Conservation (phyloP, 2,329 filamentous ascomycete genomes). For the Monosporascus cannonballus region DNA sequence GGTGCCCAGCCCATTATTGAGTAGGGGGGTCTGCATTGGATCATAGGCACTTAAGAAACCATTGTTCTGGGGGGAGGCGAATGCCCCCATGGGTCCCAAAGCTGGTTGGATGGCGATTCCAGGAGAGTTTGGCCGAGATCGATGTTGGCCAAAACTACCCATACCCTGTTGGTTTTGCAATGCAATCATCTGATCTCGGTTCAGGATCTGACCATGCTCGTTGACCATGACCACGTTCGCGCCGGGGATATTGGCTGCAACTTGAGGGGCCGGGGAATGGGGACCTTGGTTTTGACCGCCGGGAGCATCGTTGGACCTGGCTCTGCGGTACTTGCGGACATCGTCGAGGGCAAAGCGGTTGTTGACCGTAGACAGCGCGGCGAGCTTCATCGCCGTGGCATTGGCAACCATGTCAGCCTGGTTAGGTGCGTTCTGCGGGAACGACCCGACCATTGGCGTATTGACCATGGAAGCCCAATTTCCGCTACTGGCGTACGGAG, state of each 20-base stretch:
- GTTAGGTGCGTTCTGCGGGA: conserved; percentile 59
- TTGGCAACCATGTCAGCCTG: conserved; percentile 99
- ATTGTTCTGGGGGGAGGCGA: conserved; percentile 87
- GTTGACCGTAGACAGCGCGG: conserved; percentile 93
- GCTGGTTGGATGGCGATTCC: conserved; percentile 72
- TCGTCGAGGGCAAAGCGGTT: conserved; percentile 96
- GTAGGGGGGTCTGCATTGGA: conserved; percentile 56
- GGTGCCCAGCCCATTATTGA: conserved; percentile 63
- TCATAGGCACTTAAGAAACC: conserved; percentile 91
- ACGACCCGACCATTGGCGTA: conserved; percentile 89
- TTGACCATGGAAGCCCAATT: conserved; percentile 99
- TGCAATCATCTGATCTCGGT: conserved; percentile 75
- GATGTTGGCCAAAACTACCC: conserved; percentile 55
- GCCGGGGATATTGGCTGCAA: conserved; percentile 53
- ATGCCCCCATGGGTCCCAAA: conserved; percentile 56
- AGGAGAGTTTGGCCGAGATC: conserved; percentile 85
- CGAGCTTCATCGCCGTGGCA: conserved; percentile 97
- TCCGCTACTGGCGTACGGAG: conserved; percentile 75
- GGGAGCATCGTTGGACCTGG: conserved; percentile 79
- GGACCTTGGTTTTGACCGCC: conserved; percentile 54
- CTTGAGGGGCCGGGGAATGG: conserved; percentile 60
- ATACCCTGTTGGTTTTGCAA: conserved; percentile 64
- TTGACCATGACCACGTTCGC: conserved; percentile 91
- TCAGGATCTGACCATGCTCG: conserved; percentile 82
- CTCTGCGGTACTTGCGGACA: conserved; percentile 89